Conservation (phyloP, 768 basidiomycete species). For the Boletellus sp. region DNA sequence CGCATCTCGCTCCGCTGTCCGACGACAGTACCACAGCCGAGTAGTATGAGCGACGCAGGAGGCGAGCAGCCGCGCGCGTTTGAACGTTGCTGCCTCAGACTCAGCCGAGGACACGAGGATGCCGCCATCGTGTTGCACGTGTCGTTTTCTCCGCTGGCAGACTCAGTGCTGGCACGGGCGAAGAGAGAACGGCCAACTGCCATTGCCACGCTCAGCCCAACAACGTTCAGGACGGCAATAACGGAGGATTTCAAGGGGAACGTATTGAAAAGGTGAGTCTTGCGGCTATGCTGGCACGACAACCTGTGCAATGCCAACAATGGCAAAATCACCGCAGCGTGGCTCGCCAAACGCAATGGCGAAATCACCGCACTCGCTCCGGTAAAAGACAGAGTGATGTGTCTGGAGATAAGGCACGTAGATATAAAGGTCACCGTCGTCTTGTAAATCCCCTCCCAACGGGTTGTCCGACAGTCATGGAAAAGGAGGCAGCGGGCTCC, state of each 20-base stretch:
- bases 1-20: no score
- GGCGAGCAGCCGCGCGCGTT: neutral
- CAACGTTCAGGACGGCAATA: no score
- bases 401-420: constrained; percentile 5
- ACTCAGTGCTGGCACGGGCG: no score
- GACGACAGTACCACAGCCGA: no score
- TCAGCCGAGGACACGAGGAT: neutral
- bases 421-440: constrained; percentile 10
- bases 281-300: neutral
- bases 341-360: constrained; percentile 13
- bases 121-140: no score
- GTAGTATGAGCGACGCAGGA: no score
- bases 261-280: neutral
- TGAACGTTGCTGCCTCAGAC: neutral
- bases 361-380: constrained; percentile 19
- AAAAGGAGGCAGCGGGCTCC: constrained; percentile 10
- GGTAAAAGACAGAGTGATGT: constrained; percentile 2
- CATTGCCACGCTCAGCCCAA: no score
- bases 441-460: neutral
- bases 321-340: constrained; percentile 28
- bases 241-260: no score
- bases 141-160: no score
- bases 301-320: constrained; percentile 2
- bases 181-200: neutral
- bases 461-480: constrained; percentile 13